Base-by-base conservation (phyloP, 441 rosid genomes). In the Daphne laureola region DNA sequence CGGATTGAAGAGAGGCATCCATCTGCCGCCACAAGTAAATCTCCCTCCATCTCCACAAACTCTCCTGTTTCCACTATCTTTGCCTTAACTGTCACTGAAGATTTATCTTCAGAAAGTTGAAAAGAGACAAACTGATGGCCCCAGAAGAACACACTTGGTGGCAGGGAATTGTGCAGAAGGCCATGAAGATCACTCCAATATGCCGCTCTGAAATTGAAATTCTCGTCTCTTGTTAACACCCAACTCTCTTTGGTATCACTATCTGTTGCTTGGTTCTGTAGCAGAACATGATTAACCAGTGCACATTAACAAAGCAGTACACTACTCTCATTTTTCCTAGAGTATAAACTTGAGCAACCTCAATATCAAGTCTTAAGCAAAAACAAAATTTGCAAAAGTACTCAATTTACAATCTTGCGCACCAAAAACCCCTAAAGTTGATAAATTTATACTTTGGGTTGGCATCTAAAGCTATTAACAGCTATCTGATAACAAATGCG, bases 161-260 rank as follows among this genome's bases (percentile, higher is more conserved):
- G 84, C 45, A 87, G 68, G 13, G 78, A 73, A 41, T 61, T 61
- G 57, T 54, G 61, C 4, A 87, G 49, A 56, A 87, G 79, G 64
- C 64, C 38, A 56, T 90, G 94, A 17, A 90, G 82, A 64, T 84
- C 84, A 44, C 86, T 65, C 96, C 96, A 90, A 73, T 84, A 80
- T 11, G 84, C 85, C 45, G 92, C 84, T 74, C 81, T 71, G 49
- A 87, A 90, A 65, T 80, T 67, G 65, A 74, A 83, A 49, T 51
- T 53, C 61, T 87, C 92, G 36, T 81, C 94, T 71, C 87, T 83
- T 8, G 87, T 72, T 47, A 84, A 48, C 25, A 67, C 26, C 52
- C 70, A 43, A 9, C 62, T 64, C 47, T 17, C 66, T 57, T 73
- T 74, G 40, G 58, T 65, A 17, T 59, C 79, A 47, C 68, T 53